phyloP scores from a whole-genome alignment of 257 asterid genomes.

The Ligustrum vulgare region DNA sequence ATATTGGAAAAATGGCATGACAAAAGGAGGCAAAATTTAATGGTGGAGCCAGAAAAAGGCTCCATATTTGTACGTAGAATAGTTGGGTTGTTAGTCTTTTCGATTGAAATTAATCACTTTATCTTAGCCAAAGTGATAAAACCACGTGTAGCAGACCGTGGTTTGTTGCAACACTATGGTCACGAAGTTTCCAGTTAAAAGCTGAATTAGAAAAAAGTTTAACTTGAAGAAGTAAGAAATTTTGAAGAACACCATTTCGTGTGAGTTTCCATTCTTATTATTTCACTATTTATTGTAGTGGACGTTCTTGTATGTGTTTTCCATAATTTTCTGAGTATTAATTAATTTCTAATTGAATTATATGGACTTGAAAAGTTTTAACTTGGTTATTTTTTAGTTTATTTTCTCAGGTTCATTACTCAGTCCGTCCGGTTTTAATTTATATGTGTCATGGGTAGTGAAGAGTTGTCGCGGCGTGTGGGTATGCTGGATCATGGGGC shows the following conservation, averaged over 20 bases:
- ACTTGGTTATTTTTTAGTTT: neutral
- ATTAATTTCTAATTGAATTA: constrained; percentile 3
- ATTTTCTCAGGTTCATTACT: constrained; percentile 13
- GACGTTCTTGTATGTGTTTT: constrained; percentile 13
- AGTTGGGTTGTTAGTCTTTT: too few species aligned
- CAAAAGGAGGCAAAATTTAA: too few species aligned
- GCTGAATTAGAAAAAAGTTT: neutral
- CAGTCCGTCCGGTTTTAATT: too few species aligned
- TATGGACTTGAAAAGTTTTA: neutral
- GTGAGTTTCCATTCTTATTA: neutral
- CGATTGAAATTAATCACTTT: too few species aligned
- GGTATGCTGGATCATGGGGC: constrained; percentile 19
- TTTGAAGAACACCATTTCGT: neutral
- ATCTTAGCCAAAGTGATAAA: too few species aligned
- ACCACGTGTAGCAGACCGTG: too few species aligned
- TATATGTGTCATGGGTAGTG: constrained; percentile 44
- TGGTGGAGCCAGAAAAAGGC: too few species aligned
- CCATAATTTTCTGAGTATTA: neutral
- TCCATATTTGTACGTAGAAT: too few species aligned
- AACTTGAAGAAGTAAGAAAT: neutral
- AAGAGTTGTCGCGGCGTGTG: constrained; percentile 33
- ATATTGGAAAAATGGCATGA: too few species aligned
- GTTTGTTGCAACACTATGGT: too few species aligned
- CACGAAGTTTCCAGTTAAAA: too few species aligned
- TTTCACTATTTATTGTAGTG: neutral